Evolutionary conservation across 2,329 filamentous ascomycete species (phyloP).

Genomic region (Purpureocillium takamizusanense): DNA sequence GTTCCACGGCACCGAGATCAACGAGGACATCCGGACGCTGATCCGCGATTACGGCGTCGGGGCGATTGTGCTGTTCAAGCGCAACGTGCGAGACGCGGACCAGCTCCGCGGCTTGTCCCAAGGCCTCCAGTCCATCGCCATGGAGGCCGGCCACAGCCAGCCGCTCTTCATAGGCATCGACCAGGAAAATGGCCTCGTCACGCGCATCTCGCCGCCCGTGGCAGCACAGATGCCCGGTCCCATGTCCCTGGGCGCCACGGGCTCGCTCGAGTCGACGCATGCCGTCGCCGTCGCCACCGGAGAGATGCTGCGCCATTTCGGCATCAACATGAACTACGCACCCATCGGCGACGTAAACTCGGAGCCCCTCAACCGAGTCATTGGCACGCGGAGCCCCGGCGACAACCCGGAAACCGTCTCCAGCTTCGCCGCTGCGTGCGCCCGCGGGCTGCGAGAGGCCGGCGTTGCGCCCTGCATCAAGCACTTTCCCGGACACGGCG

Average conservation of each 20-base stretch:
- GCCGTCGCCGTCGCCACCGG: slow-evolving; percentile 12
- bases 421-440: slow-evolving; percentile 11
- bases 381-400: slow-evolving; percentile 15
- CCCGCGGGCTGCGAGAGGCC: slow-evolving; percentile 10
- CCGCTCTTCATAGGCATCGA: slow-evolving; percentile 17
- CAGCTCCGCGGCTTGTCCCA: slow-evolving; percentile 13
- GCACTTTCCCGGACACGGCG: slow-evolving; percentile 17
- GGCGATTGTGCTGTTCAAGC: slow-evolving; percentile 16
- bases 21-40: slow-evolving; percentile 12
- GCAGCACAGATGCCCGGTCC: slow-evolving; percentile 14
- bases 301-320: slow-evolving; percentile 13
- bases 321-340: slow-evolving; percentile 19
- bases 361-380: slow-evolving; percentile 16
- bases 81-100: slow-evolving; percentile 12
- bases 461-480: slow-evolving; percentile 15
- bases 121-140: slow-evolving; percentile 13
- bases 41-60: slow-evolving; percentile 16
- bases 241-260: slow-evolving; percentile 14
- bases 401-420: slow-evolving; percentile 12
- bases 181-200: slow-evolving; percentile 17
- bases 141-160: slow-evolving; percentile 13
- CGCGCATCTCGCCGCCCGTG: slow-evolving; percentile 14
- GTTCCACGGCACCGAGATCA: slow-evolving; percentile 13
- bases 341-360: slow-evolving; percentile 16
- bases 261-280: slow-evolving; percentile 7